These are phyloP conservation scores for Terana coerulea DNA, from an alignment of 768 basidiomycete genomes.

Conservation along the genomic window DNA sequence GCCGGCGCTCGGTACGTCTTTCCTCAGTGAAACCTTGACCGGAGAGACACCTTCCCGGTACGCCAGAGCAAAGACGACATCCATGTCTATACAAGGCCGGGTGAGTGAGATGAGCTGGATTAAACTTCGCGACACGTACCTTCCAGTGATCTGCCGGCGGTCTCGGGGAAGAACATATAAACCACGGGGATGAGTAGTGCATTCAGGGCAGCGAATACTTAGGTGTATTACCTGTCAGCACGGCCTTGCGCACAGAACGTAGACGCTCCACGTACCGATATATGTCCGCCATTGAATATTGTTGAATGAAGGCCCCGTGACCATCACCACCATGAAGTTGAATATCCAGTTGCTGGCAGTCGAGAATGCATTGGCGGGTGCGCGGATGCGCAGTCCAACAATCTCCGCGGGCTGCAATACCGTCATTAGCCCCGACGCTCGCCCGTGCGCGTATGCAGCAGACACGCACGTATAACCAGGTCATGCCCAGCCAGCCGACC, in stretches of 20 bases:
- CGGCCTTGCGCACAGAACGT: background rate
- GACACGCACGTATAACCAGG: constrained; percentile 61
- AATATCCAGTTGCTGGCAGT: constrained; percentile 54
- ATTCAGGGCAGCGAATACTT: constrained; percentile 56
- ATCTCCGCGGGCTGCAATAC: constrained; percentile 62
- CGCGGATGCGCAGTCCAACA: constrained; percentile 56
- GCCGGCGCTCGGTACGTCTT: constrained; percentile 30
- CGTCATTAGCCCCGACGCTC: background rate
- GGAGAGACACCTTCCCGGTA: constrained; percentile 31
- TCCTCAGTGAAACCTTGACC: constrained; percentile 30
- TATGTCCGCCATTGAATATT: constrained; percentile 59
- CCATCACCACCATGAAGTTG: constrained; percentile 59
- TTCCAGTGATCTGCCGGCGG: constrained; percentile 55
- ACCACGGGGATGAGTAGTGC: constrained; percentile 54
- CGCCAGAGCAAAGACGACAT: constrained; percentile 33
- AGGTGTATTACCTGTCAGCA: background rate
- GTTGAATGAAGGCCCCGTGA: constrained; percentile 56
- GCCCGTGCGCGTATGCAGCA: background rate
- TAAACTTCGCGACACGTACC: constrained; percentile 24
- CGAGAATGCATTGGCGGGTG: constrained; percentile 60
- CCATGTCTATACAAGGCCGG: constrained; percentile 24
- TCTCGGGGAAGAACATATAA: constrained; percentile 61
- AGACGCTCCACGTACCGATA: constrained; percentile 36
- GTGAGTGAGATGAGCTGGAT: background rate
- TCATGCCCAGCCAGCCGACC: constrained; percentile 67